Conservation (phyloP, 345 rosid species). For the Eucalyptus leucophloia region DNA sequence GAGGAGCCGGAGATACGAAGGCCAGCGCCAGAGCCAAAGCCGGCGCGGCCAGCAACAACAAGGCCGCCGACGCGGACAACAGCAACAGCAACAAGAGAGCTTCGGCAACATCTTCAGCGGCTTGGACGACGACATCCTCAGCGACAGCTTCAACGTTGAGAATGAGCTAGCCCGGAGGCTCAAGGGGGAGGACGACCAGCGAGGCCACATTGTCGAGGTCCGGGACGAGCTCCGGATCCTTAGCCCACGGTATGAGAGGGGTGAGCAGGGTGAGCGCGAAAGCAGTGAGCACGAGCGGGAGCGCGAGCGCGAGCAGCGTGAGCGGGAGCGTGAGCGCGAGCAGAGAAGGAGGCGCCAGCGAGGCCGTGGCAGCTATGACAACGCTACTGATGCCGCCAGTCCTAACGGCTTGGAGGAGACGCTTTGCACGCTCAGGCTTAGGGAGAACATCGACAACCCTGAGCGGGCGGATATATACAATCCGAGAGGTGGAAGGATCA, state of each 20-base stretch:
- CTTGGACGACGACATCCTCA: slow-evolving; percentile 13
- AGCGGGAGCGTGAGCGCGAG: background rate
- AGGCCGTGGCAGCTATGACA: background rate
- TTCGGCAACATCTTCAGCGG: slow-evolving; percentile 26
- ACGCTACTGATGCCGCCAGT: background rate
- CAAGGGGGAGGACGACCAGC: slow-evolving; percentile 14
- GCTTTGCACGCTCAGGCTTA: slow-evolving; percentile 34
- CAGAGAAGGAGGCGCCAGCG: background rate
- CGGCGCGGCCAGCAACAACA: background rate
- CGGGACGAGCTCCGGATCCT: slow-evolving; percentile 15
- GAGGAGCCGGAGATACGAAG: background rate
- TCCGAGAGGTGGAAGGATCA: slow-evolving; percentile 48
- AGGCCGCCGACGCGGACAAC: background rate
- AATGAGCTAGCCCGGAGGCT: slow-evolving; percentile 26
- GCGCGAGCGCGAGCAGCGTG: background rate
- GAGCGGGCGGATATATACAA: slow-evolving; percentile 37
- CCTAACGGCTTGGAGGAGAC: slow-evolving; percentile 55
- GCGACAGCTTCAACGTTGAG: slow-evolving; percentile 33
- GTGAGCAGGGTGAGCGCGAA: background rate
- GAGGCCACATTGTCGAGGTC: slow-evolving; percentile 43
- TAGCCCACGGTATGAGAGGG: background rate
- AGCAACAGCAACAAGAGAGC: background rate
- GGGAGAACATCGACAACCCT: slow-evolving; percentile 30
- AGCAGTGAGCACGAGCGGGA: too few species aligned
- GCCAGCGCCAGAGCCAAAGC: background rate